Evolutionary conservation across 1,284 basidiomycete species (phyloP).

Genomic region (Heliocybe sulcata): DNA sequence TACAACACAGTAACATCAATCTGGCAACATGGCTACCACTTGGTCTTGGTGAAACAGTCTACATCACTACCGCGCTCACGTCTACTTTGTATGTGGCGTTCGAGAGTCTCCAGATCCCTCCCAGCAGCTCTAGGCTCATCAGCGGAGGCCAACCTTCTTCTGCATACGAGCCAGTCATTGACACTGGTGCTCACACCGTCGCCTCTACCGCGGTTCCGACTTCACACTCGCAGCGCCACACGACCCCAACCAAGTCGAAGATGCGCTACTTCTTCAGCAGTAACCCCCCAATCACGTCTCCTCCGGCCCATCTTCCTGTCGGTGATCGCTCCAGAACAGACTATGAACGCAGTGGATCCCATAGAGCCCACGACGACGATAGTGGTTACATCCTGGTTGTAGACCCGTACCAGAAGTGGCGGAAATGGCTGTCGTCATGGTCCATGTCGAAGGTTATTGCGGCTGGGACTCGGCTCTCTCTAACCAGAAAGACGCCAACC

Average conservation of each 20-base stretch:
- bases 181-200: not conserved
- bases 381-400: not conserved
- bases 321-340: not conserved
- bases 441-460: not conserved
- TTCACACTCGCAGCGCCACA: too few relatives aligned
- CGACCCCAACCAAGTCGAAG: too few relatives aligned
- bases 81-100: not conserved
- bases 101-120: not conserved
- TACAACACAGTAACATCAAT: not conserved
- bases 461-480: not conserved
- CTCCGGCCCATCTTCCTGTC: not conserved
- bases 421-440: not conserved
- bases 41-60: not conserved
- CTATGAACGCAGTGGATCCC: not conserved
- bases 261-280: too few relatives aligned
- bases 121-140: not conserved
- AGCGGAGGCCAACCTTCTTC: too few relatives aligned
- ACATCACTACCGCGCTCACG: not conserved
- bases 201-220: not conserved
- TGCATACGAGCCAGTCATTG: not conserved
- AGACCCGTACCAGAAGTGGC: not conserved
- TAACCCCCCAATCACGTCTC: too few relatives aligned
- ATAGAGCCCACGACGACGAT: not conserved
- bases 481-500: not conserved
- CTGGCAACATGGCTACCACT: not conserved